A percentile compares a stretch with the other conserved stretches of the same genome.
These are phyloP conservation scores for Hypoxylon sp. DNA, from an alignment of 2,329 filamentous ascomycete genomes.

Conservation along the genomic window DNA sequence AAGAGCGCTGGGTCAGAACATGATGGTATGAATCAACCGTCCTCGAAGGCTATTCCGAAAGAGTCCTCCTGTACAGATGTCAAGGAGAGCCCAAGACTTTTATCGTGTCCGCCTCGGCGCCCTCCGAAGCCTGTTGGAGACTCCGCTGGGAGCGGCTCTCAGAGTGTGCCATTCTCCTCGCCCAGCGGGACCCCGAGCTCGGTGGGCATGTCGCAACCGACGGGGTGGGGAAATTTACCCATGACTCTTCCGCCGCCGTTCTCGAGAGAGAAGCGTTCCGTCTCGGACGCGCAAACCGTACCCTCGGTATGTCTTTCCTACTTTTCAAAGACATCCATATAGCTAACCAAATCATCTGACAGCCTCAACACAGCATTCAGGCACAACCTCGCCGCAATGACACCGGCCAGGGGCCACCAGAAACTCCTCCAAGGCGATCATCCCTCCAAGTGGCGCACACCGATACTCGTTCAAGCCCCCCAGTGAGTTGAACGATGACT, in stretches of 20 bases:
- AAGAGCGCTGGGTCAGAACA: conserved; percentile 34
- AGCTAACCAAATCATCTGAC: conserved; percentile 14
- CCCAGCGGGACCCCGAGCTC: conserved; percentile 42
- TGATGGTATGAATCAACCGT: conserved; percentile 26
- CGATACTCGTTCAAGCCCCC: conserved; percentile 34
- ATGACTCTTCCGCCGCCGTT: conserved; percentile 52
- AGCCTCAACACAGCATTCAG: conserved; percentile 35
- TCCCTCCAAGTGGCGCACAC: conserved; percentile 38
- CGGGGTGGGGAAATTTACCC: conserved; percentile 37
- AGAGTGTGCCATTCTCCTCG: conserved; percentile 39
- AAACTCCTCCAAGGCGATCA: conserved; percentile 49
- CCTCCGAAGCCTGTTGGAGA: conserved; percentile 32
- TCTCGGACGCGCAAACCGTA: conserved; percentile 51
- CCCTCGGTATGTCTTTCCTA: conserved; percentile 49
- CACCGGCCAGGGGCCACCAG: conserved; percentile 39
- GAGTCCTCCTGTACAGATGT: conserved; percentile 21
- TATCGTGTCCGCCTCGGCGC: conserved; percentile 38
- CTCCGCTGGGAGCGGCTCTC: conserved; percentile 37
- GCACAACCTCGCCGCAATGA: conserved; percentile 24
- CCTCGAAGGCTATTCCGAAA: conserved; percentile 26
- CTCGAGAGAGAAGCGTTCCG: conserved; percentile 47
- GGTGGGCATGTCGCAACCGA: conserved; percentile 31
- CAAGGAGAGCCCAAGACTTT: conserved; percentile 37
- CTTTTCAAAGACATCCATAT: conserved; percentile 14
- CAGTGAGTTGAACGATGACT: conserved; percentile 33